Conservation (phyloP, 106 monocot species). For the Allium fistulosum region DNA sequence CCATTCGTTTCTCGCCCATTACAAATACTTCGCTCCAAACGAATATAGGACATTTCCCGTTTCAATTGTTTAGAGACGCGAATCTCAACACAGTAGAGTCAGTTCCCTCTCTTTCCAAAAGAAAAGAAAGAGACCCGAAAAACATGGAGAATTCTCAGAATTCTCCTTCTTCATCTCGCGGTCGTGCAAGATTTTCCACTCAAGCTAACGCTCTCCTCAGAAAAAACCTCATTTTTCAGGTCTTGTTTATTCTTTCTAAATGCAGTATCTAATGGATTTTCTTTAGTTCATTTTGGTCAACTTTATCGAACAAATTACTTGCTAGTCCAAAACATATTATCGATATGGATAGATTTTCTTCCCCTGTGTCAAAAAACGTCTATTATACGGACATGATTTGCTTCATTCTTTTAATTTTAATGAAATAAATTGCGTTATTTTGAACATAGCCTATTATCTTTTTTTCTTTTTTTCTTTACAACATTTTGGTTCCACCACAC, state of each 20-base stretch:
- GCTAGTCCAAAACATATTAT: no score
- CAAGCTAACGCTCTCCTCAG: conserved; percentile 60
- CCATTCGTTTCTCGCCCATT: not conserved
- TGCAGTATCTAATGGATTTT: not conserved
- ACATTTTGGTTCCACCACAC: no score
- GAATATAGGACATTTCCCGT: not conserved
- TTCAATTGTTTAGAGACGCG: not conserved
- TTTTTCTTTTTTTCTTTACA: no score
- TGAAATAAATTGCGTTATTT: no score
- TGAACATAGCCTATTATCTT: no score
- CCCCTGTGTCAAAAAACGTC: no score
- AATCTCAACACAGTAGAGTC: not conserved
- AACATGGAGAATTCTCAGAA: no score
- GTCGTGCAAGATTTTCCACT: conserved; percentile 28
- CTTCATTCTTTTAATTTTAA: no score
- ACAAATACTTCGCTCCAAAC: not conserved
- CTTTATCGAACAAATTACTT: not conserved
- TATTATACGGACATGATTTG: no score
- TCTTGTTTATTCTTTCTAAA: not conserved
- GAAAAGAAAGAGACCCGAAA: no score
- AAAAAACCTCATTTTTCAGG: conserved; percentile 64
- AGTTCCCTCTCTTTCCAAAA: conserved; percentile 1
- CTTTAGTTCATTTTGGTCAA: not conserved
- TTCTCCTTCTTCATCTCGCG: conserved; percentile 6
- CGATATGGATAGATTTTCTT: no score